Percentiles rank a stretch among this genome's conserved stretches.
Conservation (phyloP, 805 yeast genomes). For the Myxozyma sirexii region DNA sequence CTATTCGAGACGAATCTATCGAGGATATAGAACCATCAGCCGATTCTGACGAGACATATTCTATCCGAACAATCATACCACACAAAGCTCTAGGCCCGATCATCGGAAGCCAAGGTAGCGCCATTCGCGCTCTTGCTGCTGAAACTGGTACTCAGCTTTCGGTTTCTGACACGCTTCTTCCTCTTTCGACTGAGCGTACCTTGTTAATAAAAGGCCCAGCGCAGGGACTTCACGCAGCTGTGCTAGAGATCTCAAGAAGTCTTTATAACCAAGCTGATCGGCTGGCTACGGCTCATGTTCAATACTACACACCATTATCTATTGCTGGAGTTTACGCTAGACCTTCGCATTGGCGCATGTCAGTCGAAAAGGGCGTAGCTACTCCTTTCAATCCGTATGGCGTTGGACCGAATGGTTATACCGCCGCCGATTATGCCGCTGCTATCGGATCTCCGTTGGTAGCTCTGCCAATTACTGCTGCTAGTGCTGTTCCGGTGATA, state of each 20-base stretch:
- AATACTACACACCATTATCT: slow-evolving; percentile 24
- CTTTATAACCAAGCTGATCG: slow-evolving; percentile 17
- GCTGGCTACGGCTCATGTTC: slow-evolving; percentile 12
- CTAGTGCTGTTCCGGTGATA: background rate
- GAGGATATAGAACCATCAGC: background rate
- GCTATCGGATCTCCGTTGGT: slow-evolving; percentile 7
- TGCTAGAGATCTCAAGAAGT: slow-evolving; percentile 7
- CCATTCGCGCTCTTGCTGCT: slow-evolving; percentile 10
- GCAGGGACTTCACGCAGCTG: background rate
- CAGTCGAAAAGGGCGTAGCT: slow-evolving; percentile 22
- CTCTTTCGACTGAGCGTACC: slow-evolving; percentile 31
- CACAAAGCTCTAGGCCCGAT: slow-evolving; percentile 24
- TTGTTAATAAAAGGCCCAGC: slow-evolving; percentile 17
- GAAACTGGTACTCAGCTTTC: slow-evolving; percentile 16
- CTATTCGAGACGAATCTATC: background rate
- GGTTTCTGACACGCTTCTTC: slow-evolving; percentile 25
- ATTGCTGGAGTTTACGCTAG: slow-evolving; percentile 23
- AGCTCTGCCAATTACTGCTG: background rate
- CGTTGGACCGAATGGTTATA: slow-evolving; percentile 25
- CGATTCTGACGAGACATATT: background rate
- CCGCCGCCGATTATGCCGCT: slow-evolving; percentile 26
- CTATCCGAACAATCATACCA: slow-evolving; percentile 21
- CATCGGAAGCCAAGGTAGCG: slow-evolving; percentile 11
- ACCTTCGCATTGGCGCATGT: slow-evolving; percentile 16
- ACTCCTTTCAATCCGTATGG: slow-evolving; percentile 33